Conservation (phyloP, 2,329 filamentous ascomycete species). For the Neofusicoccum kwambonambiense region DNA sequence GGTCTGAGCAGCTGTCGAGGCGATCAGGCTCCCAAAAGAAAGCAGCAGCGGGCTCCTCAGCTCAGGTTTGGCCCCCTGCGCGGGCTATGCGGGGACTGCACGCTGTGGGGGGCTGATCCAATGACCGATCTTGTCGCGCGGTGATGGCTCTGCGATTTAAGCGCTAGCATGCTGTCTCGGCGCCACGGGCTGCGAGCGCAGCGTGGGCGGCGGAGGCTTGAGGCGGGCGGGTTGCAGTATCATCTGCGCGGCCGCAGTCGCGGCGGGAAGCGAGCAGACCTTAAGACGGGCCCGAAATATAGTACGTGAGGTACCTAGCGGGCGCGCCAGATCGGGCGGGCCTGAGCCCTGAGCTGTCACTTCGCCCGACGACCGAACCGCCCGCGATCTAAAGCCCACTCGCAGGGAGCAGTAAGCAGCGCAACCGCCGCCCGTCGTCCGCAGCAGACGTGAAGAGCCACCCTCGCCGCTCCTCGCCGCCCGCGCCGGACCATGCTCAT, state of each 20-base stretch:
- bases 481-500: conserved; percentile 7
- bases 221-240: not conserved
- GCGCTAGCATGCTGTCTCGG: conserved; percentile 14
- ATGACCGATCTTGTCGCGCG: not conserved
- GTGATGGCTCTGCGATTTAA: not conserved
- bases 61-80: not conserved
- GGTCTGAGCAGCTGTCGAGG: not conserved
- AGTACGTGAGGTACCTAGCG: too few species aligned
- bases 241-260: not conserved
- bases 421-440: conserved; percentile 4
- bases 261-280: too few species aligned
- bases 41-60: conserved; percentile 1
- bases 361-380: conserved; percentile 1
- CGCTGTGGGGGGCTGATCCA: conserved; percentile 13
- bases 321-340: not conserved
- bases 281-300: too few species aligned
- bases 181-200: not conserved
- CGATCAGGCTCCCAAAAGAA: not conserved
- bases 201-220: not conserved
- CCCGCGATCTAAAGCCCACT: not conserved
- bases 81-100: not conserved
- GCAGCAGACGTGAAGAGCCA: not conserved
- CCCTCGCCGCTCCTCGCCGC: conserved; percentile 15
- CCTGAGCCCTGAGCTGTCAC: conserved; percentile 9
- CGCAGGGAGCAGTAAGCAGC: conserved; percentile 12